A percentile compares a stretch with the other conserved stretches of the same genome.
Evolutionary conservation across 345 rosid genomes (phyloP).

Genomic region (Aegle marmelos): DNA sequence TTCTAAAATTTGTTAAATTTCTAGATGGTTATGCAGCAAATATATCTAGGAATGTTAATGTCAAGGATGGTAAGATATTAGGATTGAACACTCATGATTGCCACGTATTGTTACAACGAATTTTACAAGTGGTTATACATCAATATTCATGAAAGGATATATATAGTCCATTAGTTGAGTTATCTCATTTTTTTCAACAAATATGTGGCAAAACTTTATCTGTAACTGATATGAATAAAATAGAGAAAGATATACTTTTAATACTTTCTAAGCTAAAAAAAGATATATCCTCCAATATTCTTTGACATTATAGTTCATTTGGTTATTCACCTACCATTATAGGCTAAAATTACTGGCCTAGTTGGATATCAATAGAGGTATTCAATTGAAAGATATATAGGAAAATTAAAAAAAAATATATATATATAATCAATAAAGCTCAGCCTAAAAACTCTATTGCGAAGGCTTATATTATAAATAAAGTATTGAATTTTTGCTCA

Average conservation of each 20-base stretch:
- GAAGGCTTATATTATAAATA: neutral
- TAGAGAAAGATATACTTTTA: neutral
- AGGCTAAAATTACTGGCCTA: neutral
- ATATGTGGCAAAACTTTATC: neutral
- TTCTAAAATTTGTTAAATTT: too few species aligned
- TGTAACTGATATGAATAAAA: neutral
- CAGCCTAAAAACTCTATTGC: neutral
- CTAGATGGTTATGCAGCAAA: neutral
- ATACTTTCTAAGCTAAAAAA: neutral
- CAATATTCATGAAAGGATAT: neutral
- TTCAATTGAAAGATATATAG: neutral
- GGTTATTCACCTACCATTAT: neutral
- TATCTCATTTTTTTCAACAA: neutral
- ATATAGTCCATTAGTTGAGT: neutral
- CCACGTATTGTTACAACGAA: neutral
- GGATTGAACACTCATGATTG: neutral
- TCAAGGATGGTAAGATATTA: neutral
- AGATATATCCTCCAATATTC: neutral
- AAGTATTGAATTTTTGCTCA: neutral
- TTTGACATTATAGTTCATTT: neutral
- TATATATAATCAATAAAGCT: neutral
- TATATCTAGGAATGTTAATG: neutral
- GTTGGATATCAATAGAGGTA: neutral
- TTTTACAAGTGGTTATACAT: neutral
- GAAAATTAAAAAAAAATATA: too few species aligned